Conservation (phyloP, 768 basidiomycete species). For the Termitomyces eurrhizus region DNA sequence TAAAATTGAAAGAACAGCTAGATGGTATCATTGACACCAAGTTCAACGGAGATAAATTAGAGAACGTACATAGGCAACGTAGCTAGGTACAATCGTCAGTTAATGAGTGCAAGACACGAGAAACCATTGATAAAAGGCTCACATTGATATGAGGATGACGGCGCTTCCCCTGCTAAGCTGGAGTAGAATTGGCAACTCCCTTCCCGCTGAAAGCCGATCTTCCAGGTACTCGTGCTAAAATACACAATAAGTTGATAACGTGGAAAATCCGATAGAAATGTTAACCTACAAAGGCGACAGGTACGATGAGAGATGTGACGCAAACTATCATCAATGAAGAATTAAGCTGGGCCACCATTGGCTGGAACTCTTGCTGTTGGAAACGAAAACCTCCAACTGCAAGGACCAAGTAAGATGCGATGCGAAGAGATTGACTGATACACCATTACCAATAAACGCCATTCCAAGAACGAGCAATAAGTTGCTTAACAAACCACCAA, state of each 20-base stretch:
- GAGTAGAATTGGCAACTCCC: neutral
- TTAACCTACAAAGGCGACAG: slow-evolving; percentile 36
- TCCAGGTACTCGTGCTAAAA: neutral
- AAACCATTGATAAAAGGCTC: neutral
- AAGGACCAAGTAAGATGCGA: neutral
- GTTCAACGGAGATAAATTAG: too few species aligned
- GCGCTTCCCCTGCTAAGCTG: slow-evolving; percentile 1
- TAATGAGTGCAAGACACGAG: neutral
- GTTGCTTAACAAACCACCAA: slow-evolving; percentile 56
- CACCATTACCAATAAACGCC: slow-evolving; percentile 57
- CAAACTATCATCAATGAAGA: slow-evolving; percentile 65
- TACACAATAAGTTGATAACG: neutral
- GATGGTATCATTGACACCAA: slow-evolving; percentile 27
- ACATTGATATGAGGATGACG: neutral
- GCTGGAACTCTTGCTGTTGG: slow-evolving; percentile 48
- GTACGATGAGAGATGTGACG: slow-evolving; percentile 66
- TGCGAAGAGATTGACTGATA: neutral
- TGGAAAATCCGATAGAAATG: neutral
- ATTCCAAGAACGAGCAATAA: slow-evolving; percentile 85
- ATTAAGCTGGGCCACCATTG: slow-evolving; percentile 59
- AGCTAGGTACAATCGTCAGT: neutral
- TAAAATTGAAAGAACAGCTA: slow-evolving; percentile 53
- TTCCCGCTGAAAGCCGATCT: neutral
- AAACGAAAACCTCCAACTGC: slow-evolving; percentile 46
- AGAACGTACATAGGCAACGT: neutral